Base-by-base conservation (phyloP, 768 basidiomycete genomes). In the Boletellus sp. region DNA sequence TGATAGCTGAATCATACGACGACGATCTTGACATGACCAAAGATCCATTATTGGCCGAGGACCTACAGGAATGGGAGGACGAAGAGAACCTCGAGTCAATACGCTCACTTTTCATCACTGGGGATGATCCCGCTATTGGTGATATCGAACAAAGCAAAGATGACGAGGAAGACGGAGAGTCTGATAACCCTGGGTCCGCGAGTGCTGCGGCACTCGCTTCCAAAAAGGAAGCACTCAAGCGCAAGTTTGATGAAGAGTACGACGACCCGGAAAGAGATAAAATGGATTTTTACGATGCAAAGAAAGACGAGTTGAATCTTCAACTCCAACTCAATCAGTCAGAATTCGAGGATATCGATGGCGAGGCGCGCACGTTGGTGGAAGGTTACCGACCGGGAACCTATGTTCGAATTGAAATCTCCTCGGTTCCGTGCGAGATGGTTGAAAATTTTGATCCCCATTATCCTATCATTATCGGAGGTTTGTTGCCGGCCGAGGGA, bases 211-310 rank as follows among this genome's bases (percentile, higher is more conserved):
- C 78, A 1, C 82, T 97, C 32, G 81, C 87, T 9, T 77, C 79
- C 26, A 97, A 95, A 73, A 97, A 97, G 72, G 91, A 90, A 58
- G 81, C 78, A 2, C 78, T 97, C 51, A 96, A 96, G 70, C 83
- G 85, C 56, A 94, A 95, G 67, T 99, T 99, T 64, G 91, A 99
- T 69, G 90, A 92, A 59, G 88, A 95, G 69, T 97, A 97, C 68
- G 93, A 96, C 65, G 91, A 94, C 56, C 87, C 89, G 3, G 86
- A 89, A 38, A 76, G 78, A 47, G 70, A 83, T 48, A 87, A 89
- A 59, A 70, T 82, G 65, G 90, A 93, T 62, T 96, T 96, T 62
- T 99, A 96, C 73, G 81, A 85, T 42, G 83, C 87, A 63, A 85
- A 88, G 67, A 99, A 97, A 72, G 90, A 89, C 17, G 92, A 94